These are phyloP conservation scores for Nepenthes gracilis DNA, from an alignment of 148 eudicot species.

Conservation along the genomic window DNA sequence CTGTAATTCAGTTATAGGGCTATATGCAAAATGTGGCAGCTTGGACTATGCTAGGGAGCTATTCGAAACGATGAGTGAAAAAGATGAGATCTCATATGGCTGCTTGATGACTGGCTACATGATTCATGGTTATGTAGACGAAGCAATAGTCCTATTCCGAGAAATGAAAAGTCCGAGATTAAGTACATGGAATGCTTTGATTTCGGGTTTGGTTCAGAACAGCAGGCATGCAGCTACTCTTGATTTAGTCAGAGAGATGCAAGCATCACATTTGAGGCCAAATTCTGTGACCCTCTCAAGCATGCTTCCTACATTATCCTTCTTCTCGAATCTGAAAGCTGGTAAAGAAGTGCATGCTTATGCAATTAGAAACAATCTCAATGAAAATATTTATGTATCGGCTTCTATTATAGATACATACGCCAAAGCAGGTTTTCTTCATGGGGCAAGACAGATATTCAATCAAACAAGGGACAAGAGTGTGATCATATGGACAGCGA, in stretches of 20 bases:
- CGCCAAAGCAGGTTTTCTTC: slow-evolving; percentile 47
- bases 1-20: slow-evolving; percentile 40
- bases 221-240: slow-evolving; percentile 24
- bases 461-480: slow-evolving; percentile 33
- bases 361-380: slow-evolving; percentile 33
- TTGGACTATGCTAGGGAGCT: slow-evolving; percentile 59
- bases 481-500: slow-evolving; percentile 62
- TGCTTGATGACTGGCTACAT: slow-evolving; percentile 50
- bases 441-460: slow-evolving; percentile 36
- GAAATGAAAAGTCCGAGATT: slow-evolving; percentile 34
- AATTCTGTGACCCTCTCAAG: slow-evolving; percentile 52
- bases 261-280: slow-evolving; percentile 25
- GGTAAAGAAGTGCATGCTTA: slow-evolving; percentile 52
- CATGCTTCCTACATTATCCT: slow-evolving; percentile 44
- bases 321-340: slow-evolving; percentile 29
- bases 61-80: slow-evolving; percentile 46
- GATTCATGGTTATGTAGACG: slow-evolving; percentile 51
- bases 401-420: slow-evolving; percentile 48
- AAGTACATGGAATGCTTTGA: slow-evolving; percentile 59
- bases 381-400: slow-evolving; percentile 35
- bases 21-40: slow-evolving; percentile 70
- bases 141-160: slow-evolving; percentile 37
- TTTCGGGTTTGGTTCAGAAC: slow-evolving; percentile 50
- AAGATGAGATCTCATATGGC: slow-evolving; percentile 57
- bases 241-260: slow-evolving; percentile 39